Base-by-base conservation (phyloP, 2,329 filamentous ascomycete species). In the Hymenoscyphus fraxineus region DNA sequence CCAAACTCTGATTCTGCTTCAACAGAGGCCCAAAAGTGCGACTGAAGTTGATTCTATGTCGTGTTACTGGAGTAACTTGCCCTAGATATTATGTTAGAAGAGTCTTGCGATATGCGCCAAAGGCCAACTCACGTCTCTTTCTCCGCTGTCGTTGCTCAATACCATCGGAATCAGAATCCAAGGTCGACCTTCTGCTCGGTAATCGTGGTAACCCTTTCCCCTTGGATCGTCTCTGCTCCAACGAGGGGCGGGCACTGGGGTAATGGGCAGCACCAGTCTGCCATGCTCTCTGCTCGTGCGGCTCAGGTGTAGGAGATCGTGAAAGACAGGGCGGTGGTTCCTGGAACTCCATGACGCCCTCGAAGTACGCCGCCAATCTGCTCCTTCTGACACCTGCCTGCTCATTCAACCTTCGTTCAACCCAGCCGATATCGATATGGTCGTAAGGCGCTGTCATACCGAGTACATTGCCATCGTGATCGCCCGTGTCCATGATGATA, bases 321-420 rank as follows among this genome's bases (percentile, higher is more conserved):
- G 65, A 67, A 6, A 67, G 32, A 31, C 60, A 38, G 22, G 63
- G 65, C 40, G 65, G 63, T 47, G 60, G 27, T 31, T 61, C 59
- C 27, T 35, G 40, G 59, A 67, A 67, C 57, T 67, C 63, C 63
- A 67, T 67, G 27, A 64, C 60, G 16, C 65, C 65, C 4, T 67
- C 65, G 22, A 65, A 67, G 59, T 67, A 67, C 19, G 65, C 58
- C 32, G 58, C 55, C 19, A 67, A 56, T 59, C 58, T 65, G 59
- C 63, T 67, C 31, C 55, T 63, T 44, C 65, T 59, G 9, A 51
- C 60, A n/a, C 47, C 58, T 7, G 63, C 55, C 22, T 58, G 44
- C n/a, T 67, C 65, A 4, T 65, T 60, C 16, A 67, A 31, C 39
- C 65, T 59, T 56, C 59, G 63, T 32, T 65, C 64, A 38, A 67